A percentile compares a stretch with the other conserved stretches of the same genome.
Evolutionary conservation across 495 filamentous ascomycete genomes (phyloP).

Genomic region (Xylaria telfairii): DNA sequence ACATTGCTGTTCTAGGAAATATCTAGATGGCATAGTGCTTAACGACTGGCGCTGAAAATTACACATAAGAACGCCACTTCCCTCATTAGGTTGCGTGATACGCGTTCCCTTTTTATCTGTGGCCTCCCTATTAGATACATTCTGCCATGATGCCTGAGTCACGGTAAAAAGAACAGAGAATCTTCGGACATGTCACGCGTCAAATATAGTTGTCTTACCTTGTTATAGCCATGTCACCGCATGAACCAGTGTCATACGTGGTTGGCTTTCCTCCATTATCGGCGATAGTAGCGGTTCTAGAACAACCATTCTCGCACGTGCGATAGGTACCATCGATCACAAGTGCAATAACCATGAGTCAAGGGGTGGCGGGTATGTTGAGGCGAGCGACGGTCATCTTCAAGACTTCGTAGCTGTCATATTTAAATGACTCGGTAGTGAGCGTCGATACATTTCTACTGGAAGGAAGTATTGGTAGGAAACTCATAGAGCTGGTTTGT

Average conservation of each 20-base stretch:
- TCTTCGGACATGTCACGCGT: neutral
- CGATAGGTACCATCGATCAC: neutral
- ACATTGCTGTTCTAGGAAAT: neutral
- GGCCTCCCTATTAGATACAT: neutral
- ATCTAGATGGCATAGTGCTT: neutral
- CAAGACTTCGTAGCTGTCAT: neutral
- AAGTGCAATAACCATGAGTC: conserved; percentile 9
- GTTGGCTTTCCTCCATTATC: neutral
- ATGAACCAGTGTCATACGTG: neutral
- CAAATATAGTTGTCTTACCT: neutral
- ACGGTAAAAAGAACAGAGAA: neutral
- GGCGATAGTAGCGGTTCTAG: neutral
- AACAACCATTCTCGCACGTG: neutral
- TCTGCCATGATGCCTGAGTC: neutral
- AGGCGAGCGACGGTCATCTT: neutral
- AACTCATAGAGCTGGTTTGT: no score
- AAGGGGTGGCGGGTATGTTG: neutral
- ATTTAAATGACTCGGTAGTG: neutral
- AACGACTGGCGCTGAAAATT: neutral
- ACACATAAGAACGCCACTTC: neutral
- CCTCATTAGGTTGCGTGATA: no score
- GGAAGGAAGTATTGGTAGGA: neutral
- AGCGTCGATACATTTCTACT: no score
- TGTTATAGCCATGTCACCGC: neutral
- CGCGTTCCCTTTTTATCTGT: neutral